Evolutionary conservation across 2,329 filamentous ascomycete species (phyloP).

Genomic region (Tolypocladium tundrense): DNA sequence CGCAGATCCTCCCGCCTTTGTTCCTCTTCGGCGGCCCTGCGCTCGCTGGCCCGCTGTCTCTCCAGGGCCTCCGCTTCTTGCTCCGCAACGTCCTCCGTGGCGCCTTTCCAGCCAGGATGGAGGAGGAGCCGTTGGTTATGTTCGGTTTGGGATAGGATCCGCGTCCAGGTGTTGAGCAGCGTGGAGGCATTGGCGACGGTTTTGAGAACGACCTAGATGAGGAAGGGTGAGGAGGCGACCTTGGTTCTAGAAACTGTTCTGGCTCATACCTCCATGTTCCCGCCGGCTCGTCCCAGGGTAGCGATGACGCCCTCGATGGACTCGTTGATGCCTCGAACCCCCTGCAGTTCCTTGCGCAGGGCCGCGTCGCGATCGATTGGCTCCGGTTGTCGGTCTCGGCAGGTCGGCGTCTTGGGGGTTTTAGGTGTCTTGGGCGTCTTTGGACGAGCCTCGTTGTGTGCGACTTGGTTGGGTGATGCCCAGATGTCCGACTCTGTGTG

Average conservation of each 20-base stretch:
- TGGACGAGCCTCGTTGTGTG: constrained; percentile 17
- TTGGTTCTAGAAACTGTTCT: no score
- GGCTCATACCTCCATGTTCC: constrained; percentile 60
- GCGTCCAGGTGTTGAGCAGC: constrained; percentile 88
- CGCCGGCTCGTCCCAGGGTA: constrained; percentile 60
- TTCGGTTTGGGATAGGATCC: constrained; percentile 92
- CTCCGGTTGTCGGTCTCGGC: constrained; percentile 25
- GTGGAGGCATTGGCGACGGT: constrained; percentile 84
- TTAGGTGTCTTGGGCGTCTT: constrained; percentile 35
- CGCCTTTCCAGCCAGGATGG: constrained; percentile 81
- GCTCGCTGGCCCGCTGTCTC: constrained; percentile 67
- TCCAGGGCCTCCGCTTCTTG: constrained; percentile 69
- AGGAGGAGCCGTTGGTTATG: constrained; percentile 91
- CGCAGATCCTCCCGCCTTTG: constrained; percentile 61
- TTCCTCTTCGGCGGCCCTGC: constrained; percentile 69
- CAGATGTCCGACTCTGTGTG: constrained; percentile 39
- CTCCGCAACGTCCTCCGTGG: constrained; percentile 75
- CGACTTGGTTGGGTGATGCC: constrained; percentile 29
- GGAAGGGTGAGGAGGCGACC: neutral
- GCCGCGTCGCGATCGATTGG: constrained; percentile 60
- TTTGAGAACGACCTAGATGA: constrained; percentile 61
- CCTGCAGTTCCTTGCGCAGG: constrained; percentile 70
- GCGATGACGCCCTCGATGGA: constrained; percentile 71
- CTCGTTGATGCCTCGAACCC: constrained; percentile 76
- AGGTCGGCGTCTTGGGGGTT: constrained; percentile 35